Base-by-base conservation (phyloP, 192 early-diverging fungal species). In the Helicostylum pulchrum region DNA sequence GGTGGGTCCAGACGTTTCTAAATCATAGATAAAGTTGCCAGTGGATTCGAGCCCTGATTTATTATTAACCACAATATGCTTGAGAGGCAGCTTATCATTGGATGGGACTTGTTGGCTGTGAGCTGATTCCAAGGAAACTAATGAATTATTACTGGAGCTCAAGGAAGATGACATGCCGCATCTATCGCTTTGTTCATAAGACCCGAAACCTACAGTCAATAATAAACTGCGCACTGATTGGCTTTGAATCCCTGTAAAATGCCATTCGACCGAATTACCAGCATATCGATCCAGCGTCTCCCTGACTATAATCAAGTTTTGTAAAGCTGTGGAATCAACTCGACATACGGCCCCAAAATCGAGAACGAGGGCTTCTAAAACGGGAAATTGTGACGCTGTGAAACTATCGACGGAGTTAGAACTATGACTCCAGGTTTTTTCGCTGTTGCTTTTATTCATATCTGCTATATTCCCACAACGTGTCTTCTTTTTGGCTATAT, bases 301-400 rank as follows among this genome's bases (percentile, higher is more conserved):
- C 36, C 50, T 23, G 4, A 67, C 74, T 34, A 92, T 91, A 14
- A 89, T 67, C 1, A 97, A 78, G 48, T 80, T 80, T 66, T 93
- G 91, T 39, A 92, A 61, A 26, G 90, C 93, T 2, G 94, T 91
- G 4, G 88, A 81, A 65, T 97, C 94, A 26, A 95, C 72, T 34
- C 83, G 68, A 47, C 84, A 86, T 31, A 94, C 91, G 21, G 85
- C 85, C 0, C 83, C 68, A 65, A 97, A 88, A 62, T 97, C 94
- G 62, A 97, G 83, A 45, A 97, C 80, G 43, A 94, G 65, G 7
- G 92, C 87, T 14, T 82, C 75, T 31, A 95, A 75, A 15, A 71
- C 65, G 6, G 86, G 86, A 56, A 71, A 45, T 4, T 68, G 49
- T 3, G 30, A 26, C 51, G 71, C 71, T 60, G n/a, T 30, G 2